phyloP scores from a whole-genome alignment of 768 basidiomycete species.

The Cyclocybe cylindracea region DNA sequence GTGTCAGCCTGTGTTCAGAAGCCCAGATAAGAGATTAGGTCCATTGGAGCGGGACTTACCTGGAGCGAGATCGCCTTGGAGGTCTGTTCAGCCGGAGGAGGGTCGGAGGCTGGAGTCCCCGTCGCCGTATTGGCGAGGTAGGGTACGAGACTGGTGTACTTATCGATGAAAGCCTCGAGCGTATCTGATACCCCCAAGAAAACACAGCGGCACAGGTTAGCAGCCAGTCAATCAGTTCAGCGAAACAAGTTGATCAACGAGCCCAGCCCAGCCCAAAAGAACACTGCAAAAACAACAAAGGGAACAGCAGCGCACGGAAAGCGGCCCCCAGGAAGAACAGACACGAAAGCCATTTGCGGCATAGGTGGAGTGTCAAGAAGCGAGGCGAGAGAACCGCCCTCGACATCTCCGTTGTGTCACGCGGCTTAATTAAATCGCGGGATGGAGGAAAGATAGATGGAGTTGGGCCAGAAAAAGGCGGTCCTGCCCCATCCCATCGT shows the following conservation, averaged over 20 bases:
- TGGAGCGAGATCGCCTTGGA: constrained; percentile 68
- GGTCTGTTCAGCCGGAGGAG: constrained; percentile 64
- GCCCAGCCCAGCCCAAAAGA: neutral
- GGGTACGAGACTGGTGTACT: constrained; percentile 66
- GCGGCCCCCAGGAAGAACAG: constrained; percentile 1
- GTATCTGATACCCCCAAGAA: constrained; percentile 46
- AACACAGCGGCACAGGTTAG: constrained; percentile 1
- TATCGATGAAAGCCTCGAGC: constrained; percentile 80
- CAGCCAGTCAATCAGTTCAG: constrained; percentile 6
- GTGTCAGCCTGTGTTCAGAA: constrained; percentile 1
- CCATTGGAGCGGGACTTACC: constrained; percentile 35
- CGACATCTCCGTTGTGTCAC: constrained; percentile 16
- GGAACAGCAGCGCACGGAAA: constrained; percentile 7
- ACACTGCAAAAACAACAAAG: constrained; percentile 2
- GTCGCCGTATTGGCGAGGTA: constrained; percentile 54
- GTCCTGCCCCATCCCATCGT: no score
- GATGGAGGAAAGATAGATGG: no score
- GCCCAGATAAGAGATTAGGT: neutral
- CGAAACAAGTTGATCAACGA: neutral
- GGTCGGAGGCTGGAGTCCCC: constrained; percentile 58
- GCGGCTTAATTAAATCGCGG: constrained; percentile 13
- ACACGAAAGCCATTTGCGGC: constrained; percentile 12
- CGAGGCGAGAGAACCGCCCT: neutral
- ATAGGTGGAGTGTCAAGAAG: neutral
- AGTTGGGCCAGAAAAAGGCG: no score